phyloP scores from a whole-genome alignment of 768 basidiomycete species.

The Panus rudis region DNA sequence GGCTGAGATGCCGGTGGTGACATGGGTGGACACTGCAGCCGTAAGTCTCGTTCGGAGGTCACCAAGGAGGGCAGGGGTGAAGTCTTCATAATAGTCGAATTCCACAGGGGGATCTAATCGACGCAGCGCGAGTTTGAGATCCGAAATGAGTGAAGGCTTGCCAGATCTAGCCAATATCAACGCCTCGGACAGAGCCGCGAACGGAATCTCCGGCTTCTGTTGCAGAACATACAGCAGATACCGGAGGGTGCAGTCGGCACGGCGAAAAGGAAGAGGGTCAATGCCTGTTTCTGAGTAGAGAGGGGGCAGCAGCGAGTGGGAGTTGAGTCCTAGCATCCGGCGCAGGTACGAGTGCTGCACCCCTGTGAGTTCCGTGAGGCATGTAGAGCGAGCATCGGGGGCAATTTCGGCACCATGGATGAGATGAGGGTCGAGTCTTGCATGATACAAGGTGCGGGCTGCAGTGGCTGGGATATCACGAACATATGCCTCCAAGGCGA shows the following conservation, averaged over 20 bases:
- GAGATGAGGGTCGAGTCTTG: conserved; percentile 8
- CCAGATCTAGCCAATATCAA: background rate
- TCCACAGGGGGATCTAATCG: background rate
- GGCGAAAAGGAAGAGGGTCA: conserved; percentile 16
- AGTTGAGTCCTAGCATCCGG: conserved; percentile 16
- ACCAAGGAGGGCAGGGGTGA: background rate
- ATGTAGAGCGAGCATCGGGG: background rate
- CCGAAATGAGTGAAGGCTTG: background rate
- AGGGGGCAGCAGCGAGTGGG: conserved; percentile 8
- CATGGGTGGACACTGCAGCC: too few relatives aligned
- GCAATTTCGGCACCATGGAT: background rate
- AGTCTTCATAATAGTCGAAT: background rate
- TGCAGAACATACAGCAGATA: conserved; percentile 14
- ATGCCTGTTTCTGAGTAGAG: conserved; percentile 23
- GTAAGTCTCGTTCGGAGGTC: too few relatives aligned
- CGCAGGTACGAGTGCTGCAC: conserved; percentile 18
- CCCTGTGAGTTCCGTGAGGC: conserved; percentile 6
- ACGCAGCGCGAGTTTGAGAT: background rate
- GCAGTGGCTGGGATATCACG: background rate
- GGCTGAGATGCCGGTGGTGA: background rate
- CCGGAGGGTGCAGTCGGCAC: conserved; percentile 12
- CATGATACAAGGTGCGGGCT: background rate
- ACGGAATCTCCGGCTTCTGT: too few relatives aligned
- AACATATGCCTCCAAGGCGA: conserved; percentile 2
- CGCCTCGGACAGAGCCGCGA: background rate